A percentile compares a stretch with the other conserved stretches of the same genome.
These are phyloP conservation scores for Mortierella sp. DNA, from an alignment of 371 early-diverging fungal genomes.

Conservation along the genomic window DNA sequence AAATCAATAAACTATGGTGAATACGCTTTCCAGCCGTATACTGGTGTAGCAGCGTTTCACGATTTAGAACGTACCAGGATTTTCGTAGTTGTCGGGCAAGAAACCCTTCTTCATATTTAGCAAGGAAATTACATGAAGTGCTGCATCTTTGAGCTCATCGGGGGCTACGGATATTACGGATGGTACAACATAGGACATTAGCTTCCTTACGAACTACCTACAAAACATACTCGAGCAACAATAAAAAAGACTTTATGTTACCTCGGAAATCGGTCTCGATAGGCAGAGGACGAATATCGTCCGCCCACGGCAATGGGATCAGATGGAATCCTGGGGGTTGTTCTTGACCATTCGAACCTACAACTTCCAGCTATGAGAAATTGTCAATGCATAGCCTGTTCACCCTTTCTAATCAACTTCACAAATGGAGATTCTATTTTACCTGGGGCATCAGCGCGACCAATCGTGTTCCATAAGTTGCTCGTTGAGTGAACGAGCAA, in stretches of 20 bases:
- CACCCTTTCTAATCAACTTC: too few relatives aligned
- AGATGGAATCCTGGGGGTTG: conserved; percentile 71
- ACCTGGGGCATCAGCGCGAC: conserved; percentile 78
- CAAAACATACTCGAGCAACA: neutral
- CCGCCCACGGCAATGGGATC: conserved; percentile 74
- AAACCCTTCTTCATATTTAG: conserved; percentile 61
- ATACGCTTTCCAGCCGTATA: too few relatives aligned
- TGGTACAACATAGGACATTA: neutral
- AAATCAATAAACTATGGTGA: neutral
- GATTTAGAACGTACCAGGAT: conserved; percentile 63
- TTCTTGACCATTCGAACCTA: conserved; percentile 45
- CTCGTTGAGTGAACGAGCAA: conserved; percentile 67
- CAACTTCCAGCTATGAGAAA: conserved; percentile 37
- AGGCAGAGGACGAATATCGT: conserved; percentile 69
- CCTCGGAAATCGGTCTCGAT: conserved; percentile 46
- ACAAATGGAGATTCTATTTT: conserved; percentile 1
- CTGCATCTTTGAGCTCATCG: conserved; percentile 48
- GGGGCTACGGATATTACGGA: conserved; percentile 26
- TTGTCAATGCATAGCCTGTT: neutral
- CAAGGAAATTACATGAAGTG: conserved; percentile 58
- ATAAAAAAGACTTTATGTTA: conserved; percentile 7
- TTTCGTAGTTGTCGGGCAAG: conserved; percentile 62
- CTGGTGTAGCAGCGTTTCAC: too few relatives aligned
- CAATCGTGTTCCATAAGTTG: conserved; percentile 62
- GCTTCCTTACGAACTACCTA: too few relatives aligned